These are phyloP conservation scores for Aurantiochytrium sp. DNA, from an alignment of 108 stramenopile genomes.

Conservation along the genomic window DNA sequence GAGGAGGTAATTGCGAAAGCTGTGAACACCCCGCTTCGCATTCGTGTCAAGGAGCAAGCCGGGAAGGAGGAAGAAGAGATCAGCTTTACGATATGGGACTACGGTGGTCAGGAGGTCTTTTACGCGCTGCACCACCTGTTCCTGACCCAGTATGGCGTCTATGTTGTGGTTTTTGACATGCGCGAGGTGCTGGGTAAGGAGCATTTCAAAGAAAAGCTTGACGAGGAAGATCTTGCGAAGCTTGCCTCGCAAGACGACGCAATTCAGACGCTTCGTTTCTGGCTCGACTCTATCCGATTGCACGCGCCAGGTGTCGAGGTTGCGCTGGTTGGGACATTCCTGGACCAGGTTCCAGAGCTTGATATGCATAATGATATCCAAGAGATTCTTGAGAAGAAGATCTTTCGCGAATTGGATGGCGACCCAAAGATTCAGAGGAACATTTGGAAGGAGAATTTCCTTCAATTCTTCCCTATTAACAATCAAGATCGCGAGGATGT, in stretches of 20 bases:
- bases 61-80: background rate
- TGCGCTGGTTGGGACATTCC: background rate
- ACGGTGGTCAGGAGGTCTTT: conserved; percentile 17
- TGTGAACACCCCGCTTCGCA: too few relatives aligned
- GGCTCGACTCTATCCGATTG: background rate
- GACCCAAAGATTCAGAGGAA: background rate
- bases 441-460: background rate
- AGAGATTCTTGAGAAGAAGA: background rate
- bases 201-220: background rate
- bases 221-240: background rate
- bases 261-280: background rate
- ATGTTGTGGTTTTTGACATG: conserved; percentile 16
- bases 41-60: too few relatives aligned
- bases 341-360: background rate
- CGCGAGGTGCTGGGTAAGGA: background rate
- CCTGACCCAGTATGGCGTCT: conserved; percentile 4
- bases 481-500: background rate
- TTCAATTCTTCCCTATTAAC: background rate
- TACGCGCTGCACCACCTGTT: conserved; percentile 5
- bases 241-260: background rate
- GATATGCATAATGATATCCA: background rate
- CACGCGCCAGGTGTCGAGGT: background rate
- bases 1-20: too few relatives aligned
- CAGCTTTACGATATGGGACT: conserved; percentile 13
- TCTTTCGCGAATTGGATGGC: background rate